Conservation (phyloP, 2,329 filamentous ascomycete species). For the Trichoderma sp. region DNA sequence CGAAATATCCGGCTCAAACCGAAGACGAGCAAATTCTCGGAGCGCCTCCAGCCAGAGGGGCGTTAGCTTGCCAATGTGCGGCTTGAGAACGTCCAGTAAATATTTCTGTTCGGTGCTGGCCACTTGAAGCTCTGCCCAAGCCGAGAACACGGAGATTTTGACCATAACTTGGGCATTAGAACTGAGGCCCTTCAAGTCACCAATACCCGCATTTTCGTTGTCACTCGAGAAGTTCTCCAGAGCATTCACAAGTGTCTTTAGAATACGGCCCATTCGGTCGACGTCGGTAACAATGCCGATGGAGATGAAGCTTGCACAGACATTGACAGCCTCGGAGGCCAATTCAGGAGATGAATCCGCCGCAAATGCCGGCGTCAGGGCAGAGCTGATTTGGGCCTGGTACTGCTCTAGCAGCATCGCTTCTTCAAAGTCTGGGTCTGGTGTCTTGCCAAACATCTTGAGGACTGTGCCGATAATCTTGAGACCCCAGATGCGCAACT, state of each 20-base stretch:
- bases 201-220: slow-evolving; percentile 80
- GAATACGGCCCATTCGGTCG: slow-evolving; percentile 96
- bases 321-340: slow-evolving; percentile 92
- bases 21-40: slow-evolving; percentile 86
- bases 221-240: slow-evolving; percentile 90
- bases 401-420: slow-evolving; percentile 96
- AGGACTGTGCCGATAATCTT: slow-evolving; percentile 92
- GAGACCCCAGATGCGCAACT: slow-evolving; percentile 85
- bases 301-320: slow-evolving; percentile 96
- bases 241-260: slow-evolving; percentile 88
- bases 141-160: slow-evolving; percentile 94
- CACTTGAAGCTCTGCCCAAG: slow-evolving; percentile 96
- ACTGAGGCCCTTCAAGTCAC: slow-evolving; percentile 87
- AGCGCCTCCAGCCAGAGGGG: slow-evolving; percentile 93
- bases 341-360: slow-evolving; percentile 94
- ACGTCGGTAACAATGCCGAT: slow-evolving; percentile 97
- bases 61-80: slow-evolving; percentile 85
- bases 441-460: slow-evolving; percentile 93
- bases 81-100: slow-evolving; percentile 81
- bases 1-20: slow-evolving; percentile 97
- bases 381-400: slow-evolving; percentile 96
- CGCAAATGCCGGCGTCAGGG: slow-evolving; percentile 92
- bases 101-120: slow-evolving; percentile 92
- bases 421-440: slow-evolving; percentile 97
- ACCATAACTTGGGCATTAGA: slow-evolving; percentile 98